Evolutionary conservation across 805 yeast species (phyloP), one percentile per base, ranked within the genome.

Genomic region (Candida chauliodis): DNA sequence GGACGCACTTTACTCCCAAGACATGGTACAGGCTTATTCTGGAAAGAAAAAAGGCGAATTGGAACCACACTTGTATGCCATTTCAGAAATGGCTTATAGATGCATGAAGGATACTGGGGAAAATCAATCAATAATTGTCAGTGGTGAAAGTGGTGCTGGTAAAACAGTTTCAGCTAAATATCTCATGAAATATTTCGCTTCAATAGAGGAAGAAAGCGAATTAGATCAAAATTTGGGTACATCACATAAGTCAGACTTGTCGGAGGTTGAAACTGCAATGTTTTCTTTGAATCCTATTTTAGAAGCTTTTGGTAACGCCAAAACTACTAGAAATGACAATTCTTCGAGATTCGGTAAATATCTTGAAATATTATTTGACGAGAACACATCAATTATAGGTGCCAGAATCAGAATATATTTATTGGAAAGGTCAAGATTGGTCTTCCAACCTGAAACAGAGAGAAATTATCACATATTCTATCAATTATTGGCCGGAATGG

Each of bases 141-240:
- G 90, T 51, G 99, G 99, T 65, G 99, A 91, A 65, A 86, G 96
- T 5, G 99, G 99, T 63, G 98, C 99, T 20, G 99, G 99, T 61
- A 93, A 91, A 55, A 93, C 98, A 4, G 98, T 91, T 29, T 81
- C 93, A 46, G 99, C 99, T 27, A 91, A 91, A 59, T 91, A 86
- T 61, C 91, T 91, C 48, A 91, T 91, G 98, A 79, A 98, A 61
- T 91, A 90, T 63, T 90, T 91, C 60, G 98, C 98, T 3, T 81
- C 95, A 13, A 97, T 91, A 11, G 97, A 91, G 44, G 70, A 65
- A 41, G 69, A 61, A 5, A 50, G 54, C 5, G 64, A 58, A 34
- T 16, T 34, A 23, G 26, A 40, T 8, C 46, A 53, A 23, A 71
- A 43, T 54, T 58, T 50, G 33, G 57, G 55, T 31, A 56, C 59